These are phyloP conservation scores for Trichoderma arundinaceum DNA, from an alignment of 2,329 filamentous ascomycete genomes.

Conservation along the genomic window DNA sequence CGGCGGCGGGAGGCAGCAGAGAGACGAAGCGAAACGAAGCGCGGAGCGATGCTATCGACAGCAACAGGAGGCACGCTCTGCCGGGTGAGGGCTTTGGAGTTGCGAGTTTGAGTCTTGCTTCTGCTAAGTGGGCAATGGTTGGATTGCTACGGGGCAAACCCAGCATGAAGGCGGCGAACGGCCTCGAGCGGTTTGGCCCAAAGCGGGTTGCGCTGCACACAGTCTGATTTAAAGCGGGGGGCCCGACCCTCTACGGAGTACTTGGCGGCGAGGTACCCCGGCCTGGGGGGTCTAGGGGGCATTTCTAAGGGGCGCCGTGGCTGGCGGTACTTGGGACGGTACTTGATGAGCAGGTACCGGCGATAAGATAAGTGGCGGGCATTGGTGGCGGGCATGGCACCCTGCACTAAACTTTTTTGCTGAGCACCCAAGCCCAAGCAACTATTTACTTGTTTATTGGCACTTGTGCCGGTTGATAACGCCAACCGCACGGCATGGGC, in stretches of 20 bases:
- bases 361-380: slow-evolving; percentile 8
- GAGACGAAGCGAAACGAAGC: background rate
- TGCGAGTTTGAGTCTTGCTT: slow-evolving; percentile 4
- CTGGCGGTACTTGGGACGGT: background rate
- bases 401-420: too few species aligned
- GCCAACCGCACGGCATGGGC: too few species aligned
- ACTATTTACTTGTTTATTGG: too few species aligned
- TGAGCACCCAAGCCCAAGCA: too few species aligned
- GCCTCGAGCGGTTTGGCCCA: slow-evolving; percentile 15
- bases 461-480: too few species aligned
- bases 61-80: background rate
- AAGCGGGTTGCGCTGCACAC: slow-evolving; percentile 21
- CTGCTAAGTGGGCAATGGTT: slow-evolving; percentile 18
- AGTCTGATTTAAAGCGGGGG: slow-evolving; percentile 23
- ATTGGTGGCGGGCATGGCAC: too few species aligned
- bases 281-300: background rate
- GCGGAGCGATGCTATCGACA: background rate
- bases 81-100: background rate
- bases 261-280: slow-evolving; percentile 10
- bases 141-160: slow-evolving; percentile 20
- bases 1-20: background rate
- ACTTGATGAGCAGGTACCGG: slow-evolving; percentile 9
- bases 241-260: slow-evolving; percentile 18
- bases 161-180: slow-evolving; percentile 16
- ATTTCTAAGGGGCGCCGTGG: too few species aligned